These are phyloP conservation scores for Ambispora gerdemannii DNA, from an alignment of 192 early-diverging fungal genomes.

Conservation along the genomic window DNA sequence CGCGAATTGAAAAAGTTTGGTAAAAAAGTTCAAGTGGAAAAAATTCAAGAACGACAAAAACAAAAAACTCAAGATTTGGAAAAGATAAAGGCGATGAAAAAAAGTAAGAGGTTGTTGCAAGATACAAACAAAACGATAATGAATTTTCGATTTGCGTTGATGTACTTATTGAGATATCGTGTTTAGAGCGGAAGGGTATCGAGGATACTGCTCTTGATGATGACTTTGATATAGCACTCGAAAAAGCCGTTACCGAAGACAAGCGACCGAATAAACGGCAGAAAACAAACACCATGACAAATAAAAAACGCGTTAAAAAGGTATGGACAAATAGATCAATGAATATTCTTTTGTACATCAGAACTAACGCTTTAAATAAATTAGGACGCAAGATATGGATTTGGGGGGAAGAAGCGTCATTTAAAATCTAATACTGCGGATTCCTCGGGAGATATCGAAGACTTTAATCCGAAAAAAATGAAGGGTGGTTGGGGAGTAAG, in stretches of 20 bases:
- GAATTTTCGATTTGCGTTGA: no score
- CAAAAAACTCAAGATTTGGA: constrained; percentile 86
- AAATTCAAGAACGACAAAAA: constrained; percentile 82
- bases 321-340: constrained; percentile 31
- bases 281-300: neutral
- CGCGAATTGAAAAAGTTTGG: constrained; percentile 95
- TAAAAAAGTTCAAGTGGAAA: constrained; percentile 94
- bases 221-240: constrained; percentile 72
- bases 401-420: constrained; percentile 83
- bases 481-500: constrained; percentile 27
- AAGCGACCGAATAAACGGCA: neutral
- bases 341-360: constrained; percentile 1
- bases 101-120: constrained; percentile 72
- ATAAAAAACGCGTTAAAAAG: constrained; percentile 15
- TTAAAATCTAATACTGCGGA: constrained; percentile 79
- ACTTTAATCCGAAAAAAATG: constrained; percentile 54
- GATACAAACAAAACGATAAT: no score
- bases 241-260: constrained; percentile 37
- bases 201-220: constrained; percentile 51
- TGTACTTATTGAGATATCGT: neutral
- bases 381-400: constrained; percentile 88
- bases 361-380: neutral
- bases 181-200: constrained; percentile 52
- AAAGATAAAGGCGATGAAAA: constrained; percentile 86
- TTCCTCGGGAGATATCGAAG: constrained; percentile 66